Conservation (phyloP, 2,329 filamentous ascomycete species). For the Ascocoryne sarcoides region DNA sequence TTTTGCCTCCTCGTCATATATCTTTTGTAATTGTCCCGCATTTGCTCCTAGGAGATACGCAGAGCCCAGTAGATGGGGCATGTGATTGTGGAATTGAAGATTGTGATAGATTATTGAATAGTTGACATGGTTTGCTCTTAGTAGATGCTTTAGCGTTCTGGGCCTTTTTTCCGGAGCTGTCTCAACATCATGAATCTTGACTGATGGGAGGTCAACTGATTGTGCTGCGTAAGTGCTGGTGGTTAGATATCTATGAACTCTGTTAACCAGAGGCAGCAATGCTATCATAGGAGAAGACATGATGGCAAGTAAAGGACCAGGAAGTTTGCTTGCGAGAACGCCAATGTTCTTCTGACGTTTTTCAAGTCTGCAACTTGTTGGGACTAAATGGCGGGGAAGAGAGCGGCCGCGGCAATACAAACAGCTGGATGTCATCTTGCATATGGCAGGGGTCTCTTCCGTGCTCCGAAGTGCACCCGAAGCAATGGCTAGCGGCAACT, state of each 20-base stretch:
- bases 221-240: slow-evolving; percentile 24
- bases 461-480: too few species aligned
- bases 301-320: slow-evolving; percentile 5
- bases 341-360: too few species aligned
- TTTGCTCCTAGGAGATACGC: slow-evolving; percentile 78
- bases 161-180: slow-evolving; percentile 68
- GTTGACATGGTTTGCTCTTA: slow-evolving; percentile 88
- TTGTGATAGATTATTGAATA: slow-evolving; percentile 74
- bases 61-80: slow-evolving; percentile 72
- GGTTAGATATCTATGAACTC: slow-evolving; percentile 29
- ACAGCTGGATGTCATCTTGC: too few species aligned
- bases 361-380: too few species aligned
- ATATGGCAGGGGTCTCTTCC: too few species aligned
- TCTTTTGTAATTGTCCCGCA: slow-evolving; percentile 60
- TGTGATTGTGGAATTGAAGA: slow-evolving; percentile 71
- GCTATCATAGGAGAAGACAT: slow-evolving; percentile 35
- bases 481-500: too few species aligned
- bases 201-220: slow-evolving; percentile 52
- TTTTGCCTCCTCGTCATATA: slow-evolving; percentile 72
- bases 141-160: slow-evolving; percentile 77
- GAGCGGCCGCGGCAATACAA: too few species aligned
- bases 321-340: too few species aligned
- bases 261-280: slow-evolving; percentile 35
- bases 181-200: slow-evolving; percentile 73
- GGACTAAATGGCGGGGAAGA: not conserved